Base-by-base conservation (phyloP, 176 grass and related monocot species). In the Hyparrhenia diplandra region DNA sequence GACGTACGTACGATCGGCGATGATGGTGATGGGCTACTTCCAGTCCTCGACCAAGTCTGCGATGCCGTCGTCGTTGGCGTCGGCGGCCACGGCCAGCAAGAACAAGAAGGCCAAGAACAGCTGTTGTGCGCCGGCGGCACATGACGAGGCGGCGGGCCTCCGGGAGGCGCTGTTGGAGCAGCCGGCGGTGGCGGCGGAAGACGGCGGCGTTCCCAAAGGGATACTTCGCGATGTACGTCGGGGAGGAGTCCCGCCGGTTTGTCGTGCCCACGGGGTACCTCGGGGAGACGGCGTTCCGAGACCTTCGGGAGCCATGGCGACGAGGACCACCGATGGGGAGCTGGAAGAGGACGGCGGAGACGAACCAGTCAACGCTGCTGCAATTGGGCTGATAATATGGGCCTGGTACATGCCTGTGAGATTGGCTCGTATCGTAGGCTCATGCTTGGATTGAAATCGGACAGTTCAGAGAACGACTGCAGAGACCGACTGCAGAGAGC, bases 231-330 rank as follows among this genome's bases (percentile, higher is more conserved):
- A 89, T 94, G 77, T 94, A 94, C 43, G 89, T 75, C 62, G 92
- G 89, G 1, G 69, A 79, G 17, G 86, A 87, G 13, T 76, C 79
- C 63, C 77, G 79, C 68, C 83, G 86, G 29, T 91, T 91, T 76
- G 81, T 91, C 43, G 89, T 94, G 76, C 86, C 86, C 2, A 94
- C 86, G 24, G 79, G 30, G 18, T 87, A 82, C 79, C 92, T 94
- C 31, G 66, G 55, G 14, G 76, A 84, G 43, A 86, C 86, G 24
- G 69, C 73, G 52, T 91, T 94, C 77, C 83, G 36, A 62, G 84
- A 80, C 5, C 73, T 91, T n/a, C n/a, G n/a, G n/a, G n/a, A n/a
- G n/a, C n/a, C 10, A 91, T 94, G 92, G 89, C 67, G 86, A 94
- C 73, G 92, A 94, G 81, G n/a, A n/a, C n/a, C n/a, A n/a, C n/a